phyloP scores from a whole-genome alignment of 2,329 filamentous ascomycete genomes.

The Fusarium hostae region DNA sequence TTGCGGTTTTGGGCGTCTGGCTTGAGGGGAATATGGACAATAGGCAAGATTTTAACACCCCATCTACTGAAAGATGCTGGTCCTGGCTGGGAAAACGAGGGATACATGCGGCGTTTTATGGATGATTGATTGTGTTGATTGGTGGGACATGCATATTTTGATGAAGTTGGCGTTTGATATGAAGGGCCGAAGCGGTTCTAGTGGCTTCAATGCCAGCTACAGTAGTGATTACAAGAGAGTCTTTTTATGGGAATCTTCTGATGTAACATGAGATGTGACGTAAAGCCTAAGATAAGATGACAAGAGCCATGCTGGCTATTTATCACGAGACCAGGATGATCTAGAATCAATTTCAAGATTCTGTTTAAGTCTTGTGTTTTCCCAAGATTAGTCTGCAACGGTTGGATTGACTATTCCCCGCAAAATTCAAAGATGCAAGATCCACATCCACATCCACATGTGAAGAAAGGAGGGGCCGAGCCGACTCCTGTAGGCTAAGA shows the following conservation, averaged over 20 bases:
- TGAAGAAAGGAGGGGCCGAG: constrained; percentile 37
- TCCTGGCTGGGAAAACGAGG: background rate
- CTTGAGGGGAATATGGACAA: background rate
- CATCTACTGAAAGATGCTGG: background rate
- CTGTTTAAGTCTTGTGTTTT: background rate
- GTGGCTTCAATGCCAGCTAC: constrained; percentile 1
- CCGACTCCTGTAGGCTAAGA: constrained; percentile 3
- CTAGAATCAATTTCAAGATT: background rate
- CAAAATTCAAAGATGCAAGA: constrained; percentile 3
- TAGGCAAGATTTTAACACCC: background rate
- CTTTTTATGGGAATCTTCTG: background rate
- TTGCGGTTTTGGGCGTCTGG: constrained; percentile 21
- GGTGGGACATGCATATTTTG: background rate
- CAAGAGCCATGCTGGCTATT: background rate
- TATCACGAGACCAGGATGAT: background rate
- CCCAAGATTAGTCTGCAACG: background rate
- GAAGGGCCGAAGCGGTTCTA: background rate
- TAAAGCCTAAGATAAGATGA: background rate
- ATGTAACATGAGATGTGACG: background rate
- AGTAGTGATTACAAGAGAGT: background rate
- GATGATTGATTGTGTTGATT: background rate
- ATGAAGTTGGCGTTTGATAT: background rate
- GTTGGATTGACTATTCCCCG: constrained; percentile 1
- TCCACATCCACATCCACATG: constrained; percentile 21
- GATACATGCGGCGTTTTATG: constrained; percentile 25